Evolutionary conservation across 495 filamentous ascomycete genomes (phyloP).

Genomic region (Aspergillus biplanus): DNA sequence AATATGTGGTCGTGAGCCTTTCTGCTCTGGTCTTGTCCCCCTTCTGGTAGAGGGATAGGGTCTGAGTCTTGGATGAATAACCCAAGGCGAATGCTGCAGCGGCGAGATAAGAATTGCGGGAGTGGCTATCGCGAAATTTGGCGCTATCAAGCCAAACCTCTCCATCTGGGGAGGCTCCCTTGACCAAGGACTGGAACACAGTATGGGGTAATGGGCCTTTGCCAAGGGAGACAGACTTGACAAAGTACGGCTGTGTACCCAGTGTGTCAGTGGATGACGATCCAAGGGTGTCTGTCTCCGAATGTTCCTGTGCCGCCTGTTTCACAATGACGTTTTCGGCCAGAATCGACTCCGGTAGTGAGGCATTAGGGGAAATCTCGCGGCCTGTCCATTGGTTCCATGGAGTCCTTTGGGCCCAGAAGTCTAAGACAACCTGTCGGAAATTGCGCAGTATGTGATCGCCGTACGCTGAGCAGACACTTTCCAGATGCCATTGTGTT

Average conservation of each 20-base stretch:
- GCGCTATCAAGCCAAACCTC: constrained; percentile 14
- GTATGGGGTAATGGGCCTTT: neutral
- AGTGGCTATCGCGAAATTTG: constrained; percentile 15
- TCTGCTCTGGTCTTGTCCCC: neutral
- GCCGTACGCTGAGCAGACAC: constrained; percentile 6
- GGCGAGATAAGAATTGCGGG: constrained; percentile 10
- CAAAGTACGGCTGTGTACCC: neutral
- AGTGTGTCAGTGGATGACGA: neutral
- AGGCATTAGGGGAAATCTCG: neutral
- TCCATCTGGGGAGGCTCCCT: constrained; percentile 1
- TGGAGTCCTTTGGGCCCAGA: constrained; percentile 8
- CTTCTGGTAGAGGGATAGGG: constrained; percentile 2
- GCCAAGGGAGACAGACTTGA: constrained; percentile 1
- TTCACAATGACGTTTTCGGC: constrained; percentile 12
- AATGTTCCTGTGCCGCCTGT: constrained; percentile 8
- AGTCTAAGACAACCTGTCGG: neutral
- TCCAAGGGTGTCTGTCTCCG: neutral
- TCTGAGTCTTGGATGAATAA: constrained; percentile 7
- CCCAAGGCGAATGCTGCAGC: constrained; percentile 2
- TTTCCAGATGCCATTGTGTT: constrained; percentile 11
- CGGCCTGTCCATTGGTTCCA: constrained; percentile 12
- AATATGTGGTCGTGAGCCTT: neutral
- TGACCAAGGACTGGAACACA: constrained; percentile 8
- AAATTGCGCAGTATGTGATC: constrained; percentile 9
- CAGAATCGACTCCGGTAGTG: constrained; percentile 4